Percentiles rank a stretch among this genome's conserved stretches.
phyloP scores from a whole-genome alignment of 352 stramenopile genomes.

The Globisporangium recalcitrans region DNA sequence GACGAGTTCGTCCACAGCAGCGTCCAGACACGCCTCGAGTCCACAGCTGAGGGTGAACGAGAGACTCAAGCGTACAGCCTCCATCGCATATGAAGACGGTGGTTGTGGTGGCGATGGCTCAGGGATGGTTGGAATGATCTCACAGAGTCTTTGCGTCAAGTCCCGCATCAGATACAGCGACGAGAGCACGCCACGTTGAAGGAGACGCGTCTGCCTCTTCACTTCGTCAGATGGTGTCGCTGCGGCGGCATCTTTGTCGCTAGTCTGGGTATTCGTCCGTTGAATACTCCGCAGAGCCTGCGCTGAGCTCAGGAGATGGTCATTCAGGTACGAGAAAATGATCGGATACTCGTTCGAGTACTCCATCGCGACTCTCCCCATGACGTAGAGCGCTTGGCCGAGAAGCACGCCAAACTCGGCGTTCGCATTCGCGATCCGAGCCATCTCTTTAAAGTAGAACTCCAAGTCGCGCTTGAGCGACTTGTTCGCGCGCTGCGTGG shows the following conservation, averaged over 20 bases:
- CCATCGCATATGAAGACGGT: constrained; percentile 16
- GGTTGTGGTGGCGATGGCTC: constrained; percentile 2
- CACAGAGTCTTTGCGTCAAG: constrained; percentile 28
- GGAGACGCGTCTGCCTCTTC: constrained; percentile 17
- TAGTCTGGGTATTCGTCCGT: neutral
- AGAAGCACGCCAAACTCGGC: constrained; percentile 26
- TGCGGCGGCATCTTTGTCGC: neutral
- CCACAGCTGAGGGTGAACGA: constrained; percentile 37
- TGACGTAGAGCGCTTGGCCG: constrained; percentile 37
- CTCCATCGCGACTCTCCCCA: constrained; percentile 44
- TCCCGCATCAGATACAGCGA: constrained; percentile 42
- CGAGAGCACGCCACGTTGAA: constrained; percentile 31
- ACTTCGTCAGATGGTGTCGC: no score
- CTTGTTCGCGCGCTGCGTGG: constrained; percentile 21
- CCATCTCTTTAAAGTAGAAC: constrained; percentile 77
- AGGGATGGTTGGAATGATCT: constrained; percentile 16
- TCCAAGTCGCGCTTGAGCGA: constrained; percentile 61
- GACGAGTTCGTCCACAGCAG: constrained; percentile 27
- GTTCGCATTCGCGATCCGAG: constrained; percentile 23
- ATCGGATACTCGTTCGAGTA: constrained; percentile 40
- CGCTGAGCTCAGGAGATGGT: constrained; percentile 26
- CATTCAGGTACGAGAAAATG: constrained; percentile 49
- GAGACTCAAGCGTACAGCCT: constrained; percentile 34
- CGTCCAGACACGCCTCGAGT: constrained; percentile 41
- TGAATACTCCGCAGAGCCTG: constrained; percentile 14